Evolutionary conservation across 352 stramenopile genomes (phyloP), one percentile per base, ranked within the genome.

Genomic region (Globisporangium nagaii): DNA sequence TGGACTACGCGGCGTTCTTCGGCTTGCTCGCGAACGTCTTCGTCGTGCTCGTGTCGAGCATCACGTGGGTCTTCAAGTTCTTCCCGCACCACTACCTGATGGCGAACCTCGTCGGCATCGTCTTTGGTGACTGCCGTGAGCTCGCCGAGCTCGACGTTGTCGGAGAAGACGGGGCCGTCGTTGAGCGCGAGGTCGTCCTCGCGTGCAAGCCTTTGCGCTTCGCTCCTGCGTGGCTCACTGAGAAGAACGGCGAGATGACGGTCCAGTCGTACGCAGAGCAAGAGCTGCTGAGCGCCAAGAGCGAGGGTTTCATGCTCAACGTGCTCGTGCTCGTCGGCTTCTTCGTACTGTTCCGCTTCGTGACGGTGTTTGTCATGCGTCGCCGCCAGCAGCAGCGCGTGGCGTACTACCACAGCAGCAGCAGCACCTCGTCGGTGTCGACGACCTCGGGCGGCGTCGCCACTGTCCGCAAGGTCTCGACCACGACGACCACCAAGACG

Each of bases 71-170:
- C 11, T 46, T 58, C n/a, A 40, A 40, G 19, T 47, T 40, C 48
- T 42, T 53, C n/a, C 49, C 56, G 13, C 45, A 63, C 27, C 47
- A 27, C 32, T 58, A 58, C 40, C 9, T 53, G 31, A 30, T 58
- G 28, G 49, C 49, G 17, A 63, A 63, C 30, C 43, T 63, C 5
- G 35, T 58, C 27, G 56, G 39, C 24, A 49, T 63, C 31, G 47
- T 58, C 25, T 63, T 63, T 42, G 49, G 37, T n/a, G 35, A 58
- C 35, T 53, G 56, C 19, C 39, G 54, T 24, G 31, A 27, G 4
- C 3, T 42, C 22, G 36, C 30, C 3, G 28, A 47, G 4, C 22
- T 32, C n/a, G n/a, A n/a, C n/a, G n/a, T n/a, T n/a, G n/a, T n/a
- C n/a, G n/a, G n/a, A 28, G n/a, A 43, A 19, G 32, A 34, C n/a